A percentile compares a stretch with the other conserved stretches of the same genome.
phyloP scores from a whole-genome alignment of 2,329 filamentous ascomycete species.

The Coccinonectria pachysandricola region DNA sequence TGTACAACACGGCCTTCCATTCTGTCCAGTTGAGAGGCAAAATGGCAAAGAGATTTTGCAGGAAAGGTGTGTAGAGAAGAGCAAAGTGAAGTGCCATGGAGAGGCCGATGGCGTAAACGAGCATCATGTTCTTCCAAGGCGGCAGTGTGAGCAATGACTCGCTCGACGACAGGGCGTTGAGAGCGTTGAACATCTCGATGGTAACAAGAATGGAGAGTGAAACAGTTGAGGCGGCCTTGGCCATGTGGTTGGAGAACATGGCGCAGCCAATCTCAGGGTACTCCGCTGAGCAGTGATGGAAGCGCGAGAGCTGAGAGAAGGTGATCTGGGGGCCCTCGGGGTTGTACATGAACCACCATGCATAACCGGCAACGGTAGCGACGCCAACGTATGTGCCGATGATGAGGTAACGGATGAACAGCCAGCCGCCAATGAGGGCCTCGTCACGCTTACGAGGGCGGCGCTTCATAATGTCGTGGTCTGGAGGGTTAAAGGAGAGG shows the following conservation, averaged over 20 bases:
- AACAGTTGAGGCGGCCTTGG: conserved; percentile 84
- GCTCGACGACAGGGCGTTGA: conserved; percentile 93
- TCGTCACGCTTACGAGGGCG: conserved; percentile 88
- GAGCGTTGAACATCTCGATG: conserved; percentile 98
- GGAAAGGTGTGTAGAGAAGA: conserved; percentile 80
- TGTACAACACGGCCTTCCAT: conserved; percentile 82
- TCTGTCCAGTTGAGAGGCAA: conserved; percentile 75
- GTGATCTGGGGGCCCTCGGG: conserved; percentile 78
- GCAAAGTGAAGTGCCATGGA: conserved; percentile 95
- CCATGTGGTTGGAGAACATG: conserved; percentile 81
- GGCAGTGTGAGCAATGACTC: conserved; percentile 89
- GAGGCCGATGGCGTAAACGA: conserved; percentile 85
- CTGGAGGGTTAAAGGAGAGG: conserved; percentile 95
- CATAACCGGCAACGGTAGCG: conserved; percentile 92
- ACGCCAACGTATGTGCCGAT: conserved; percentile 92
- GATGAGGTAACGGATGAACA: conserved; percentile 95
- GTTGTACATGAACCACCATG: conserved; percentile 99
- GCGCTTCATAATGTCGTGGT: conserved; percentile 94
- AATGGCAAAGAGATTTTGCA: conserved; percentile 85
- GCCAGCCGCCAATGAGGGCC: conserved; percentile 83
- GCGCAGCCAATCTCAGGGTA: conserved; percentile 85
- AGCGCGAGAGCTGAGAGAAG: conserved; percentile 82
- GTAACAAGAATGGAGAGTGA: conserved; percentile 88
- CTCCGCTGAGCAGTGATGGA: conserved; percentile 80
- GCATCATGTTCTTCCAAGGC: conserved; percentile 97